Conservation (phyloP, 768 basidiomycete genomes). For the Lentinula boryana region DNA sequence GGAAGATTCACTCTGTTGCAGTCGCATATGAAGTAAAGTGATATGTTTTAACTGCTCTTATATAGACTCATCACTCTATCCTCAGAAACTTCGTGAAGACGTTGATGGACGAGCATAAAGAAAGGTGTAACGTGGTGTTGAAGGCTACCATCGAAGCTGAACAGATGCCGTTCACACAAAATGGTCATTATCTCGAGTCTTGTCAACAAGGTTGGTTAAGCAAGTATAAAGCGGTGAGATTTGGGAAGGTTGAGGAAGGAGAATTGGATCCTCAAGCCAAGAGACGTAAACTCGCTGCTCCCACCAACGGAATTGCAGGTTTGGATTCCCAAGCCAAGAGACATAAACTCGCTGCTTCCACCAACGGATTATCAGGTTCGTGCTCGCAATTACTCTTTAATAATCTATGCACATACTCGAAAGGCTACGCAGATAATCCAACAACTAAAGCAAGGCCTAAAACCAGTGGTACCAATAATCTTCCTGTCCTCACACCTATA, state of each 20-base stretch:
- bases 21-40: slow-evolving; percentile 19
- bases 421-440: too few species aligned
- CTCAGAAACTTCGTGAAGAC: neutral
- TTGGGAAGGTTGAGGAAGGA: neutral
- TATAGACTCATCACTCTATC: neutral
- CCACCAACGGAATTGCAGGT: too few species aligned
- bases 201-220: slow-evolving; percentile 28
- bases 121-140: slow-evolving; percentile 17
- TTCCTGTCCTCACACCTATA: too few species aligned
- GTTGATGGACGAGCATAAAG: slow-evolving; percentile 11
- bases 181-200: slow-evolving; percentile 29
- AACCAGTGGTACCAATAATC: too few species aligned
- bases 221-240: slow-evolving; percentile 28
- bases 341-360: neutral
- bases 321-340: neutral
- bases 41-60: neutral
- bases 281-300: neutral
- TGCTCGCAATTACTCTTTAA: too few species aligned
- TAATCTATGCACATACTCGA: too few species aligned
- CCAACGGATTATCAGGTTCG: too few species aligned
- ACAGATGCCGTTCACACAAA: slow-evolving; percentile 34
- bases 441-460: too few species aligned
- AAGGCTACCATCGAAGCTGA: slow-evolving; percentile 27
- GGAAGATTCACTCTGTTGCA: slow-evolving; percentile 26
- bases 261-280: neutral